These are phyloP conservation scores for Sporothrix curviconia DNA, from an alignment of 2,329 filamentous ascomycete species.

Conservation along the genomic window DNA sequence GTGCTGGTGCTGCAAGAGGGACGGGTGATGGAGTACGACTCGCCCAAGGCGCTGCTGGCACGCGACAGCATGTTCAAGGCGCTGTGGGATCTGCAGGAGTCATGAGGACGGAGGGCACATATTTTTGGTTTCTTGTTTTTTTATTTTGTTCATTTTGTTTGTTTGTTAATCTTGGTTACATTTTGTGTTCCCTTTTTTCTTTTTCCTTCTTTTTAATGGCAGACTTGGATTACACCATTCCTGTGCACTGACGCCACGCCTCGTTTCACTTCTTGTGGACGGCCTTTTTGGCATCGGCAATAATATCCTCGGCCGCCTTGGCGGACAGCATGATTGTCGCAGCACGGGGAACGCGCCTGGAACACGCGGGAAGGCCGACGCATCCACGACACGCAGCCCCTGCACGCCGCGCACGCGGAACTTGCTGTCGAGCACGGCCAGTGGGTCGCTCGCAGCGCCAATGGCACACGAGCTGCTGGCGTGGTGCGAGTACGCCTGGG, in stretches of 20 bases:
- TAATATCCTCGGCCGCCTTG: slow-evolving; percentile 52
- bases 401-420: slow-evolving; percentile 47
- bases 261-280: too few species aligned
- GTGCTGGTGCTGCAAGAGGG: slow-evolving; percentile 40
- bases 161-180: neutral
- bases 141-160: neutral
- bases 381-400: slow-evolving; percentile 51
- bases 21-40: slow-evolving; percentile 27
- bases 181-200: too few species aligned
- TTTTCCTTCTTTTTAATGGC: too few species aligned
- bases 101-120: neutral
- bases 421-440: slow-evolving; percentile 47
- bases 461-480: slow-evolving; percentile 47
- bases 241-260: too few species aligned
- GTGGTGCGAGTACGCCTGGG: slow-evolving; percentile 48
- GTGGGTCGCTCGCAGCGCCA: slow-evolving; percentile 42
- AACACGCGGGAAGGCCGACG: slow-evolving; percentile 43
- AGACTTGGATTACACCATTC: too few species aligned
- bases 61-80: slow-evolving; percentile 10
- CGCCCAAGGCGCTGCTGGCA: slow-evolving; percentile 9
- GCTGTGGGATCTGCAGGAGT: slow-evolving; percentile 8
- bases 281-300: slow-evolving; percentile 16
- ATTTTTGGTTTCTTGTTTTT: neutral
- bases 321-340: slow-evolving; percentile 43
- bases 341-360: slow-evolving; percentile 40